Base-by-base conservation (phyloP, 2,329 filamentous ascomycete species). In the Mollisia scopiformis region DNA sequence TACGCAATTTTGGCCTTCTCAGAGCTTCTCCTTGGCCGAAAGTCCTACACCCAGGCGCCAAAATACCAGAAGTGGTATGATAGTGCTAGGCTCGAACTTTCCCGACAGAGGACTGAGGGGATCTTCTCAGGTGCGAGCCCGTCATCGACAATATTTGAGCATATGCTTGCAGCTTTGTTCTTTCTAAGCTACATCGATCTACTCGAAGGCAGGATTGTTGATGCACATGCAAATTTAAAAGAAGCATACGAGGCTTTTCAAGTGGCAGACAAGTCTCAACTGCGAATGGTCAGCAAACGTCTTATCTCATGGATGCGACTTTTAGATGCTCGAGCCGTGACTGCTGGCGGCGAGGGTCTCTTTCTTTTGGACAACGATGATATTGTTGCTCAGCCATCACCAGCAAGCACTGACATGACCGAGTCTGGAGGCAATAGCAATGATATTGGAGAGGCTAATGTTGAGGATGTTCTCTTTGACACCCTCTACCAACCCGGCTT, bases 141-240 rank as follows among this genome's bases (percentile, higher is more conserved):
- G 16, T 62, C 57, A 50, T 25, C 57, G 7, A 28, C 51, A 5
- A 43, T 28, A 23, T 41, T 65, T 11, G 77, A 81, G 61, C 72
- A 80, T 39, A 71, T 83, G 3, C 74, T 85, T 6, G 81, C 80
- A 1, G 76, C 81, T 0, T 67, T 84, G 8, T 85, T 85, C 71
- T 79, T 85, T 59, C 74, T 85, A 2, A 82, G 80, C 51, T 85
- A 84, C 61, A 80, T 82, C 23, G 81, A 84, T 62, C 77, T 82
- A 11, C 69, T 82, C 4, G 76, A 79, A 58, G 75, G 73, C 10
- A 71, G 74, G n/a, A 75, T 78, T 5, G 72, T 75, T 23, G 74
- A 77, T n/a, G 81, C 82, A 0, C 80, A 84, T 63, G 72, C 75
- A 1, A 79, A 83, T 43, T 71, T 85, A 7, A 78, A 82, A 61